A percentile compares a stretch with the other conserved stretches of the same genome.
Conservation (phyloP, 306 rosid species). For the Inga leiocalycina region DNA sequence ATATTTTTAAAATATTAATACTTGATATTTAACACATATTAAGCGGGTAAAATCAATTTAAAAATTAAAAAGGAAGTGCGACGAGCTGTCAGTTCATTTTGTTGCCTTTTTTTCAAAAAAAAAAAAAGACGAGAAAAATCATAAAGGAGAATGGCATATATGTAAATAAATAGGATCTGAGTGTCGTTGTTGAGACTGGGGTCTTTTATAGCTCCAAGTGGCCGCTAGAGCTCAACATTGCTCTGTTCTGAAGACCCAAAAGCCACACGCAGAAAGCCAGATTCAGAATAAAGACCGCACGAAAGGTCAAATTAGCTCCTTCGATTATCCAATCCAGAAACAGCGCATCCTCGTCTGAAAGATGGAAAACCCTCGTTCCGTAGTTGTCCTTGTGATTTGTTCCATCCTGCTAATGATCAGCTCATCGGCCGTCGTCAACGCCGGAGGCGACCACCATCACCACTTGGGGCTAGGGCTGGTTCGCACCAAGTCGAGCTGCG, state of each 20-base stretch:
- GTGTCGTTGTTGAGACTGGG: conserved; percentile 16
- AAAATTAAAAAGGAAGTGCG: neutral
- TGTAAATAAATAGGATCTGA: conserved; percentile 39
- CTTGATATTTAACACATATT: neutral
- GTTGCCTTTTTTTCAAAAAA: neutral
- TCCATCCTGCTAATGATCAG: conserved; percentile 40
- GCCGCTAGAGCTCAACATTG: neutral
- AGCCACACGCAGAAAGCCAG: neutral
- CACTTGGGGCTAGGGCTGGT: conserved; percentile 44
- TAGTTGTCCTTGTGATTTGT: conserved; percentile 58
- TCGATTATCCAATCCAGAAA: neutral
- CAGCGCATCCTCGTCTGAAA: neutral
- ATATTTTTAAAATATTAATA: neutral
- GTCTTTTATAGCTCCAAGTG: conserved; percentile 28
- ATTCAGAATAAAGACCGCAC: neutral
- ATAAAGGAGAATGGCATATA: conserved; percentile 14
- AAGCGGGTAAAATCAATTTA: neutral
- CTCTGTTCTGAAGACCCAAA: neutral
- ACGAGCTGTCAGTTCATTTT: neutral
- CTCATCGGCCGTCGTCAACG: conserved; percentile 47
- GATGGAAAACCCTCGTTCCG: conserved; percentile 53
- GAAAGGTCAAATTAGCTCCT: neutral
- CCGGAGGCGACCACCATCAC: conserved; percentile 35
- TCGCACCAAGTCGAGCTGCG: conserved; percentile 44
- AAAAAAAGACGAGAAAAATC: neutral